Evolutionary conservation across 169 alveolate species (phyloP).

Genomic region (Perkinsus marinus): DNA sequence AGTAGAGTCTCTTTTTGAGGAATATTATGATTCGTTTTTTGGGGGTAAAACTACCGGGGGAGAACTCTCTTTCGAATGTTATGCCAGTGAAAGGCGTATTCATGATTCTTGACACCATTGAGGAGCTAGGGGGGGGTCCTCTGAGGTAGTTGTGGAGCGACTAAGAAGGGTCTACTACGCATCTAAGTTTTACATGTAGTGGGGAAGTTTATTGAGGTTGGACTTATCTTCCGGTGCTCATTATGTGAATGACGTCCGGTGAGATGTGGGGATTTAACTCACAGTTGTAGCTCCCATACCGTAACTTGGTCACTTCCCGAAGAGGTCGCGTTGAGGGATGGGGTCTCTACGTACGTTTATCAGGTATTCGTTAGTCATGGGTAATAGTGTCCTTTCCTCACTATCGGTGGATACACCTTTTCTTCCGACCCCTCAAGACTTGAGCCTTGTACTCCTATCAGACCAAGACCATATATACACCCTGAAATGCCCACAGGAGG

Average conservation of each 20-base stretch:
- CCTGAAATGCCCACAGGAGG: not conserved
- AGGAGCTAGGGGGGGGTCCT: not conserved
- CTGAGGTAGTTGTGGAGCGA: not conserved
- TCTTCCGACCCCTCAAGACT: not conserved
- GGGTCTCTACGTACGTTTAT: not conserved
- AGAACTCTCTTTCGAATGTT: not conserved
- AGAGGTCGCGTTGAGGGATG: not conserved
- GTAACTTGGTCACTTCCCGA: not conserved
- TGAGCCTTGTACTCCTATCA: not conserved
- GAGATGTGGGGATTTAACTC: not conserved
- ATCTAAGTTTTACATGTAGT: not conserved
- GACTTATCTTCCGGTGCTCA: not conserved
- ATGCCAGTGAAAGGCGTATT: not conserved
- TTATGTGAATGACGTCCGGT: not conserved
- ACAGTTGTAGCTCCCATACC: not conserved
- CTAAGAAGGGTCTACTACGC: not conserved
- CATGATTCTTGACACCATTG: not conserved
- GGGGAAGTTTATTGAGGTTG: not conserved
- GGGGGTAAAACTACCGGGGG: not conserved
- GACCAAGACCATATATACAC: not conserved
- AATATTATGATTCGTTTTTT: too few relatives aligned
- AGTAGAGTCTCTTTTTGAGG: too few relatives aligned
- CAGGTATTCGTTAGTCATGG: not conserved
- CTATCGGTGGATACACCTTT: not conserved
- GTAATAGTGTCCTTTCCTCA: not conserved